A percentile compares a stretch with the other conserved stretches of the same genome.
These are phyloP conservation scores for Colletotrichum siamense DNA, from an alignment of 2,329 filamentous ascomycete species.

Conservation along the genomic window DNA sequence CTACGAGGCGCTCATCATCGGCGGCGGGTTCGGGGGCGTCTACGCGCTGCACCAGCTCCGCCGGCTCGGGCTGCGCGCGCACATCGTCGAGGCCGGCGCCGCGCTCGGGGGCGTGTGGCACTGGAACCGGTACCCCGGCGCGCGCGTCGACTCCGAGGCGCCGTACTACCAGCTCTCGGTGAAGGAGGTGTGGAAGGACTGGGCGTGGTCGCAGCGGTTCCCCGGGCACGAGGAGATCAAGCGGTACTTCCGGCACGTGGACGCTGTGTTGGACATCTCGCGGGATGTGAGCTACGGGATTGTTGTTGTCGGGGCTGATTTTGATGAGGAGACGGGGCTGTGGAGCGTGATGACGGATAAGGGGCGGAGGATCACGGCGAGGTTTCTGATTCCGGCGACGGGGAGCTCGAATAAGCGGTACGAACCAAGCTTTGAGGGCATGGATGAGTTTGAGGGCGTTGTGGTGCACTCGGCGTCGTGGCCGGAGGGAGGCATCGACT, in stretches of 20 bases:
- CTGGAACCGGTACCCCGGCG: constrained; percentile 49
- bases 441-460: constrained; percentile 32
- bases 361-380: constrained; percentile 41
- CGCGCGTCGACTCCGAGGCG: constrained; percentile 41
- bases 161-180: constrained; percentile 40
- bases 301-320: constrained; percentile 45
- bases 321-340: constrained; percentile 34
- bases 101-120: constrained; percentile 49
- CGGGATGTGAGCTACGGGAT: constrained; percentile 50
- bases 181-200: constrained; percentile 46
- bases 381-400: constrained; percentile 49
- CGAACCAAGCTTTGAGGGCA: constrained; percentile 37
- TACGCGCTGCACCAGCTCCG: constrained; percentile 39
- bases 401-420: constrained; percentile 52
- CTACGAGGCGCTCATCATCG: constrained; percentile 28
- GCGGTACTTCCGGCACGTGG: constrained; percentile 52
- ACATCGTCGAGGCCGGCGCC: constrained; percentile 41
- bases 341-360: constrained; percentile 51
- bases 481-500: constrained; percentile 24
- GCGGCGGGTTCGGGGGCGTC: constrained; percentile 30
- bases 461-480: constrained; percentile 34
- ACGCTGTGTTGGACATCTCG: constrained; percentile 45
- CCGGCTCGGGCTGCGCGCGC: constrained; percentile 37
- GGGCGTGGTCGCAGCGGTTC: constrained; percentile 47
- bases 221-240: constrained; percentile 44